These are phyloP conservation scores for Deuterostichococcus epilithicus DNA, from an alignment of 139 green algal species.

Conservation along the genomic window DNA sequence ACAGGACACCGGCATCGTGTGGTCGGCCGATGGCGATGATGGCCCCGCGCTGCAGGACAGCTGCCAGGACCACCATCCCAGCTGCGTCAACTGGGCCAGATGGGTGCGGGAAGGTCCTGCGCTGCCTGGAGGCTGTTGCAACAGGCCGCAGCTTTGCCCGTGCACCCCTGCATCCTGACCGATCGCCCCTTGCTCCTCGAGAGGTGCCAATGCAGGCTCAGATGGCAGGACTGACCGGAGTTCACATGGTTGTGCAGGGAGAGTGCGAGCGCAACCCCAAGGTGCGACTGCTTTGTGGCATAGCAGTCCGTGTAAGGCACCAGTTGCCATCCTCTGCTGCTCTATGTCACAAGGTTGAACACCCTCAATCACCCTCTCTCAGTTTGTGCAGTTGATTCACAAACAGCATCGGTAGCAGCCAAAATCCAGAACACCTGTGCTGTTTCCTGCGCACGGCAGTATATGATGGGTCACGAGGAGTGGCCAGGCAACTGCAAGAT, in stretches of 20 bases:
- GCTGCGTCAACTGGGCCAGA: not conserved
- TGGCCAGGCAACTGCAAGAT: conserved; percentile 24
- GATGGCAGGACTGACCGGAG: not conserved
- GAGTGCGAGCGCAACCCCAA: not conserved
- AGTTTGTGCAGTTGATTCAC: no score
- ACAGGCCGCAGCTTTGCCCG: not conserved
- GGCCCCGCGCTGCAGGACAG: not conserved
- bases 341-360: no score
- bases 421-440: not conserved
- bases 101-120: not conserved
- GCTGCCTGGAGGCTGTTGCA: not conserved
- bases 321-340: no score
- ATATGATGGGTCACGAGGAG: conserved; percentile 20
- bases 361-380: no score
- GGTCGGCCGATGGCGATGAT: not conserved
- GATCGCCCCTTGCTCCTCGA: no score
- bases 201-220: no score
- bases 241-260: not conserved
- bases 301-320: no score
- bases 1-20: not conserved
- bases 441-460: not conserved
- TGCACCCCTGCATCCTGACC: not conserved
- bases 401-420: no score
- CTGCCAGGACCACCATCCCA: not conserved
- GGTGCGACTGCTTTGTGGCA: not conserved